Evolutionary conservation across 352 stramenopile genomes (phyloP).

Genomic region (Aphanomyces euteiches): DNA sequence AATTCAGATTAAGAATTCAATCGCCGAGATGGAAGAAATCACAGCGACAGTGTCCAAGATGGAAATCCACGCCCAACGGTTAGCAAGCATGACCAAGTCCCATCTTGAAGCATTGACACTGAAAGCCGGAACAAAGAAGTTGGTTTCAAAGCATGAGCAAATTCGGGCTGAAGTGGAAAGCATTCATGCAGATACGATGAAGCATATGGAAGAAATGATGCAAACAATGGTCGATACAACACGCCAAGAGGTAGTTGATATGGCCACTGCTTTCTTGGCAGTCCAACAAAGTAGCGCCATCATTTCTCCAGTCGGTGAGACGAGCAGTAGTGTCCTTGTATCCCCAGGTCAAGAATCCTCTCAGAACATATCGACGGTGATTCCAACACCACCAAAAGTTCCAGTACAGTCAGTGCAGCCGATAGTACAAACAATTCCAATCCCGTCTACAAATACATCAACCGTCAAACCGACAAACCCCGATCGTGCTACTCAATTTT

Average conservation of each 20-base stretch:
- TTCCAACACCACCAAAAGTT: background rate
- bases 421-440: background rate
- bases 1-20: slow-evolving; percentile 16
- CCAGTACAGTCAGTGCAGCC: too few species aligned
- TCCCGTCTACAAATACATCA: background rate
- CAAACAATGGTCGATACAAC: slow-evolving; percentile 21
- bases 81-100: slow-evolving; percentile 8
- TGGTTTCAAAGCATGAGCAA: slow-evolving; percentile 13
- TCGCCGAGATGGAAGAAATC: slow-evolving; percentile 28
- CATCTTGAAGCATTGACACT: slow-evolving; percentile 9
- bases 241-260: slow-evolving; percentile 21
- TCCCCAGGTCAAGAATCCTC: background rate
- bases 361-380: background rate
- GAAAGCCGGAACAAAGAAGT: background rate
- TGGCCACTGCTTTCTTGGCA: background rate
- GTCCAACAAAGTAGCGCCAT: background rate
- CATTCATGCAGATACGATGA: slow-evolving; percentile 28
- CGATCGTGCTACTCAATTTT: background rate
- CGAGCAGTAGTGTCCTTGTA: slow-evolving; percentile 2
- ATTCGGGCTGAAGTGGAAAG: slow-evolving; percentile 13
- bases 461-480: background rate
- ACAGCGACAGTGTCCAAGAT: slow-evolving; percentile 17
- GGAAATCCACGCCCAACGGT: slow-evolving; percentile 19
- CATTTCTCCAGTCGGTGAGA: background rate
- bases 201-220: slow-evolving; percentile 28